Percentiles rank a stretch among this genome's conserved stretches.
phyloP scores from a whole-genome alignment of 192 early-diverging fungal species.

The Lunasporangiospora selenospora region DNA sequence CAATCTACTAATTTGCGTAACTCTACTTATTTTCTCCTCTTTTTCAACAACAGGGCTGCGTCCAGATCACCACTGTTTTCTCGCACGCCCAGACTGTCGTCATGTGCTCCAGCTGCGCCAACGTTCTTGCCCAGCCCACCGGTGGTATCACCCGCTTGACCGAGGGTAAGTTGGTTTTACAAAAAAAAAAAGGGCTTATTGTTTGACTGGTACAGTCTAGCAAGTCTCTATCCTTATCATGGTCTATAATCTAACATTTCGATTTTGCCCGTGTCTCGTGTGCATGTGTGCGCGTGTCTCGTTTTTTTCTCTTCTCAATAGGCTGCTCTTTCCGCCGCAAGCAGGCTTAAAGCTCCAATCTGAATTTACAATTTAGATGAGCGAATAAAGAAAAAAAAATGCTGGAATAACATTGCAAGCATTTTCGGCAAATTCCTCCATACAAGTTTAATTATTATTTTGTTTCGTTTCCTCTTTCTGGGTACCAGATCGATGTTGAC shows the following conservation, averaged over 20 bases:
- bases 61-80: slow-evolving; percentile 99
- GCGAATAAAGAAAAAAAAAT: slow-evolving; percentile 1
- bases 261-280: no score
- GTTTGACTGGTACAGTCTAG: neutral
- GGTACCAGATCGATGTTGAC: no score
- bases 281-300: no score
- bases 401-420: no score
- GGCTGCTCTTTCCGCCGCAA: slow-evolving; percentile 53
- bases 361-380: neutral
- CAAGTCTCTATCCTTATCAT: neutral
- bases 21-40: no score
- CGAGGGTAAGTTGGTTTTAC: slow-evolving; percentile 68
- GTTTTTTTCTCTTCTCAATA: neutral
- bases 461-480: no score
- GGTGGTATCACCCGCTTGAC: slow-evolving; percentile 98
- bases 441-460: no score
- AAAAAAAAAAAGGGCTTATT: no score
- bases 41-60: slow-evolving; percentile 69
- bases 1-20: no score
- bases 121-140: slow-evolving; percentile 98
- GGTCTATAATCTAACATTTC: neutral
- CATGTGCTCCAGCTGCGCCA: slow-evolving; percentile 92
- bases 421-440: no score
- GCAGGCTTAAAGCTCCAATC: slow-evolving; percentile 40
- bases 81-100: slow-evolving; percentile 99